Evolutionary conservation across 2,329 filamentous ascomycete species (phyloP).

Genomic region (Sphaerulina vaccinii): DNA sequence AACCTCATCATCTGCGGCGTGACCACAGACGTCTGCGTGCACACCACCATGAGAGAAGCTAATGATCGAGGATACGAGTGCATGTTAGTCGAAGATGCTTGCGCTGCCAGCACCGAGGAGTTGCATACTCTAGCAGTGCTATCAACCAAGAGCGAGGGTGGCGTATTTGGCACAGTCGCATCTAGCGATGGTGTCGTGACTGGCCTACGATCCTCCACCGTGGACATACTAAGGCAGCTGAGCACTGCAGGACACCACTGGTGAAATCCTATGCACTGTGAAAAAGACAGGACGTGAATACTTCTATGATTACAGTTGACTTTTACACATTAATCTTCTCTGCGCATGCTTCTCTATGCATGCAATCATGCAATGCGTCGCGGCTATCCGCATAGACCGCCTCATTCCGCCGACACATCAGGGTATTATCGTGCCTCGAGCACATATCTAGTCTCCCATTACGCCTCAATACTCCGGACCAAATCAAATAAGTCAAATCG

Average conservation of each 20-base stretch:
- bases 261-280: no score
- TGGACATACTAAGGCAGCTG: no score
- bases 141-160: conserved; percentile 46
- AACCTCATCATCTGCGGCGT: conserved; percentile 56
- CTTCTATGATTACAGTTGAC: no score
- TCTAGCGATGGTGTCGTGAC: conserved; percentile 17
- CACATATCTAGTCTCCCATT: background rate
- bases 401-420: background rate
- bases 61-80: conserved; percentile 58
- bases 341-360: no score
- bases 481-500: no score
- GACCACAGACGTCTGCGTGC: conserved; percentile 57
- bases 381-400: no score
- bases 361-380: no score
- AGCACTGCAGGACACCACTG: background rate
- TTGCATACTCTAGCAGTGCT: conserved; percentile 45
- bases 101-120: conserved; percentile 43
- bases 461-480: background rate
- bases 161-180: conserved; percentile 31
- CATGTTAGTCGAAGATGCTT: conserved; percentile 51
- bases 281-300: no score
- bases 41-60: conserved; percentile 56
- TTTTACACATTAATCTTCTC: no score
- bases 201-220: no score
- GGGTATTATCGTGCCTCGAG: background rate